Evolutionary conservation across 169 alveolate genomes (phyloP).

Genomic region (Theileria equi): DNA sequence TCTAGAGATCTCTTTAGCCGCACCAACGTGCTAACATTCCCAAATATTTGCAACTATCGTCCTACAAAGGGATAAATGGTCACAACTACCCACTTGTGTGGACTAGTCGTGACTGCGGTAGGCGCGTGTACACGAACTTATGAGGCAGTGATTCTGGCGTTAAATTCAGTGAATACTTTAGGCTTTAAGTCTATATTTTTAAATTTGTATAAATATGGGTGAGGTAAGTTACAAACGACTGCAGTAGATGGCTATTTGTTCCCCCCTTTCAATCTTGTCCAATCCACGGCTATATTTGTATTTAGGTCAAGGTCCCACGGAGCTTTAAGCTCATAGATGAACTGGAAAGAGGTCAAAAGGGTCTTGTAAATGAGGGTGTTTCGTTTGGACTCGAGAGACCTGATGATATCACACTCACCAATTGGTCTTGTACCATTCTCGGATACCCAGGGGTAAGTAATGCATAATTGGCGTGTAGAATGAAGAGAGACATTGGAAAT

Average conservation of each 20-base stretch:
- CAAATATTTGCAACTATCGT: no score
- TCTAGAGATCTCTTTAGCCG: no score
- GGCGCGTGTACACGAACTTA: no score
- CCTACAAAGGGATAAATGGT: no score
- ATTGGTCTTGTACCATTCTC: slow-evolving; percentile 92
- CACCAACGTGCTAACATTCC: no score
- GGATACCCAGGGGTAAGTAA: slow-evolving; percentile 88
- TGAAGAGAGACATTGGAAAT: neutral
- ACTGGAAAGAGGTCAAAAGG: slow-evolving; percentile 96
- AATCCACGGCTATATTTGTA: accelerated
- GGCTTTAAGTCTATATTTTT: no score
- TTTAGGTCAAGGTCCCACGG: slow-evolving; percentile 91
- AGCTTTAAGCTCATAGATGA: slow-evolving; percentile 95
- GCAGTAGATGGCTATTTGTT: no score
- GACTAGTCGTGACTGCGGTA: no score
- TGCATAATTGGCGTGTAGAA: neutral
- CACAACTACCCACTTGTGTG: no score
- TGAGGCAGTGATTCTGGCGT: no score
- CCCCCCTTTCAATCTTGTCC: no score
- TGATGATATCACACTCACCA: slow-evolving; percentile 91
- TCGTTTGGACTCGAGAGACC: slow-evolving; percentile 92
- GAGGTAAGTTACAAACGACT: slow-evolving; percentile 27
- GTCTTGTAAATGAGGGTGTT: slow-evolving; percentile 92
- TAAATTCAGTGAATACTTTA: no score
- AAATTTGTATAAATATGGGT: slow-evolving; percentile 23